These are phyloP conservation scores for Saccharomyces paradoxus DNA, from an alignment of 805 yeast species.

Conservation along the genomic window DNA sequence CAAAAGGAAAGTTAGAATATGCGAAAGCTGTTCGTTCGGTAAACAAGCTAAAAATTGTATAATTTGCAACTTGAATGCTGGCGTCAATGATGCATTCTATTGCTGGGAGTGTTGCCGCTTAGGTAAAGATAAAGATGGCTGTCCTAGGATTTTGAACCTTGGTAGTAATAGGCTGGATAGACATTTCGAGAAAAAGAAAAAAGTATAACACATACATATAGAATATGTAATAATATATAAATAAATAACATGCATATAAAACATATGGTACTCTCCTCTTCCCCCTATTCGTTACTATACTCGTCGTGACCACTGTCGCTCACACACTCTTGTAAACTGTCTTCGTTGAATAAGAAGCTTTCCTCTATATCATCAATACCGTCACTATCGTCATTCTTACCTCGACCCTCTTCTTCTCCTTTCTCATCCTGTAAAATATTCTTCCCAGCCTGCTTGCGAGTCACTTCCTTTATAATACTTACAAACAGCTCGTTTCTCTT, in stretches of 20 bases:
- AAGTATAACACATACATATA: background rate
- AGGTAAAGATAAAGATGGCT: constrained; percentile 85
- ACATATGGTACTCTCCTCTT: background rate
- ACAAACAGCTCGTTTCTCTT: constrained; percentile 37
- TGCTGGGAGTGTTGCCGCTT: constrained; percentile 75
- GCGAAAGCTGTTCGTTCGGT: constrained; percentile 82
- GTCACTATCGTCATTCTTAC: background rate
- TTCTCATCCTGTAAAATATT: background rate
- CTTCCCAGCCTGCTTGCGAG: background rate
- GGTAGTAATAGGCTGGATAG: constrained; percentile 69
- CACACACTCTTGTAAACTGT: constrained; percentile 7
- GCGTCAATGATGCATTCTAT: constrained; percentile 66
- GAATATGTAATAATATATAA: background rate
- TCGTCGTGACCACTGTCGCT: constrained; percentile 1
- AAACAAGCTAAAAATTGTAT: constrained; percentile 58
- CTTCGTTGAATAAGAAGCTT: constrained; percentile 18
- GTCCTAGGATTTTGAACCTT: constrained; percentile 75
- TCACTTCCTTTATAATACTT: constrained; percentile 22
- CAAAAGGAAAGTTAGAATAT: constrained; percentile 54
- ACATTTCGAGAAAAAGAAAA: constrained; percentile 45
- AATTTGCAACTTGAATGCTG: constrained; percentile 52
- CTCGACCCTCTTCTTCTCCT: background rate
- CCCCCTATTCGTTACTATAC: background rate
- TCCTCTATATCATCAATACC: constrained; percentile 11
- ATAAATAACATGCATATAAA: background rate